Evolutionary conservation across 1,139 yeast species (phyloP).

Genomic region (Yamadazyma trypodendri): DNA sequence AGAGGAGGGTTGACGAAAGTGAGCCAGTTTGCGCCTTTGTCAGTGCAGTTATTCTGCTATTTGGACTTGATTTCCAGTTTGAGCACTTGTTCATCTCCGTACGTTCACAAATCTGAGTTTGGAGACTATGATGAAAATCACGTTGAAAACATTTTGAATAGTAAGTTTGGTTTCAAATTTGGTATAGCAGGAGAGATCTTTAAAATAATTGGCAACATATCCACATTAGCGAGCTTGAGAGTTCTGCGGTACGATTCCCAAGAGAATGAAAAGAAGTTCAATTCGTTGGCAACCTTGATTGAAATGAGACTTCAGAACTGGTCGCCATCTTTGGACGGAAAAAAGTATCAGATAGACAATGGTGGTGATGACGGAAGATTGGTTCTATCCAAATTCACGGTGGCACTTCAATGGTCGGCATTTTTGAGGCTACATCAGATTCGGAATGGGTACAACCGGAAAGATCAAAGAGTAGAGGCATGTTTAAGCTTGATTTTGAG

Average conservation of each 20-base stretch:
- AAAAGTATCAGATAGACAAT: conserved; percentile 11
- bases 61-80: conserved; percentile 20
- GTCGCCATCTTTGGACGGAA: conserved; percentile 16
- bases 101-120: conserved; percentile 14
- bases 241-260: conserved; percentile 12
- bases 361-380: conserved; percentile 10
- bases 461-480: conserved; percentile 18
- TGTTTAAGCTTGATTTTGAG: conserved; percentile 18
- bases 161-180: conserved; percentile 22
- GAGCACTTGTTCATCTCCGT: conserved; percentile 21
- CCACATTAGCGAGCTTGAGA: conserved; percentile 20
- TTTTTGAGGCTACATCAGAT: conserved; percentile 21
- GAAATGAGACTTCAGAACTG: conserved; percentile 22
- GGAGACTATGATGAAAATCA: conserved; percentile 16
- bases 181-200: conserved; percentile 23
- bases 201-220: conserved; percentile 22
- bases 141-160: conserved; percentile 18
- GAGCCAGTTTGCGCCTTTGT: conserved; percentile 17
- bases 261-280: conserved; percentile 18
- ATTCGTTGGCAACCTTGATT: conserved; percentile 18
- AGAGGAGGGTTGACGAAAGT: conserved; percentile 20
- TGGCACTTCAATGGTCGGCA: conserved; percentile 23
- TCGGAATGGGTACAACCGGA: conserved; percentile 19
- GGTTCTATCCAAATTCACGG: conserved; percentile 16
- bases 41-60: conserved; percentile 22